phyloP scores from a whole-genome alignment of 1,139 yeast species.

The Blastobotrys proliferans region DNA sequence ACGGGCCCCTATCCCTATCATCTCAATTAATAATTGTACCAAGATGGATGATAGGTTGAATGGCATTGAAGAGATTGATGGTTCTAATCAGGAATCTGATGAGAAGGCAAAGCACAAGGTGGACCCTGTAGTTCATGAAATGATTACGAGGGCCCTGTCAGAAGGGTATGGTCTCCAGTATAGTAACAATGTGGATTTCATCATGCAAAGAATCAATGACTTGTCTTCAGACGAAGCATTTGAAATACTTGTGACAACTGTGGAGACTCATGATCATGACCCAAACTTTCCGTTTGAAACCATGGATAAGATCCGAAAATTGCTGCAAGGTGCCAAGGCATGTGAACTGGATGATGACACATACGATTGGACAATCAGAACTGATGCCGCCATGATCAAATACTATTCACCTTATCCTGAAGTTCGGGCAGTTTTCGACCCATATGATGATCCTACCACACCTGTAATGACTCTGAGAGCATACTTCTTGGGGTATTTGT shows the following conservation, averaged over 20 bases:
- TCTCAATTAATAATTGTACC: no score
- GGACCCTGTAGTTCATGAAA: no score
- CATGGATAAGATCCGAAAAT: constrained; percentile 30
- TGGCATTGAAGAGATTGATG: no score
- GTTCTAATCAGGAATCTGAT: no score
- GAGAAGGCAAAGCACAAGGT: no score
- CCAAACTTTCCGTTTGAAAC: constrained; percentile 46
- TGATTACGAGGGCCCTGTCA: no score
- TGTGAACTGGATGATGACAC: constrained; percentile 41
- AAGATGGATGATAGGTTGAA: no score
- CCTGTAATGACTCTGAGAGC: constrained; percentile 54
- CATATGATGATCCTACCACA: constrained; percentile 23
- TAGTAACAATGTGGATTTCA: constrained; percentile 31
- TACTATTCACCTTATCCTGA: constrained; percentile 60
- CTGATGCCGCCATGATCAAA: constrained; percentile 41
- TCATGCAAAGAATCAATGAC: constrained; percentile 39
- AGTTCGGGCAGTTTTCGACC: constrained; percentile 53
- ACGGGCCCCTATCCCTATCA: no score
- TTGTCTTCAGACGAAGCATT: constrained; percentile 42
- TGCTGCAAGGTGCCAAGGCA: constrained; percentile 24
- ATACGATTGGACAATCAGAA: constrained; percentile 4
- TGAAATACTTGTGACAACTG: constrained; percentile 39
- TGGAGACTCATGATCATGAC: constrained; percentile 44
- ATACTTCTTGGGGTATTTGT: constrained; percentile 49
- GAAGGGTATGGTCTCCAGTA: no score